Evolutionary conservation across 2,329 filamentous ascomycete species (phyloP), one percentile per base, ranked within the genome.

Genomic region (Neofusicoccum laricinum): DNA sequence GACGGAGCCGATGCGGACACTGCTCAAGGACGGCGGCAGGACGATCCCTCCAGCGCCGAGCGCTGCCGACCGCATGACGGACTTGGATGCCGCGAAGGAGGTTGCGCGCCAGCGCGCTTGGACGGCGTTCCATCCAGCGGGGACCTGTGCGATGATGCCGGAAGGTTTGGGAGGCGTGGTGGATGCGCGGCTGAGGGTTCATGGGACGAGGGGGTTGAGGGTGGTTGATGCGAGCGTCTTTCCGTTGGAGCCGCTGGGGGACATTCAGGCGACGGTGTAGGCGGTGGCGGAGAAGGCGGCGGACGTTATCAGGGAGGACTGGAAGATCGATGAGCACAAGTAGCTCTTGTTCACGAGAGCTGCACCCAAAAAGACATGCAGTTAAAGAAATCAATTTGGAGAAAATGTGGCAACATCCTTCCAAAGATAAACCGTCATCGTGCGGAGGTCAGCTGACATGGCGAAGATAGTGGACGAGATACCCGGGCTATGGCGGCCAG

Each of bases 11-110:
- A 63, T 81, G 19, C 68, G 65, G 0, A 62, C 67, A 3, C 67
- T 77, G 4, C 66, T 81, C 5, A 78, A 77, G 55, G 65, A 68
- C 1, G 67, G 70, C 40, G 72, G 71, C 3, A 51, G 63, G 17
- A 71, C 72, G 11, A 66, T 66, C 41, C 48, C 68, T 36, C n/a
- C 17, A 3, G 61, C 7, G 2, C 6, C 15, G n/a, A 36, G 46
- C 21, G 15, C 19, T 21, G 17, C n/a, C n/a, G n/a, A n/a, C n/a
- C n/a, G n/a, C n/a, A n/a, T 30, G 32, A 32, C 7, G 4, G 36
- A 30, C 10, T 11, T 48, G 15, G 49, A 55, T 2, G 49, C 15
- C 21, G 49, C 40, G 21, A 25, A 17, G 32, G 14, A 46, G 14
- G 10, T 57, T 21, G 61, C 17, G 12, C n/a, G 49, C 15, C 38